Base-by-base conservation (phyloP, 805 yeast genomes). In the Metschnikowia cubensis region DNA sequence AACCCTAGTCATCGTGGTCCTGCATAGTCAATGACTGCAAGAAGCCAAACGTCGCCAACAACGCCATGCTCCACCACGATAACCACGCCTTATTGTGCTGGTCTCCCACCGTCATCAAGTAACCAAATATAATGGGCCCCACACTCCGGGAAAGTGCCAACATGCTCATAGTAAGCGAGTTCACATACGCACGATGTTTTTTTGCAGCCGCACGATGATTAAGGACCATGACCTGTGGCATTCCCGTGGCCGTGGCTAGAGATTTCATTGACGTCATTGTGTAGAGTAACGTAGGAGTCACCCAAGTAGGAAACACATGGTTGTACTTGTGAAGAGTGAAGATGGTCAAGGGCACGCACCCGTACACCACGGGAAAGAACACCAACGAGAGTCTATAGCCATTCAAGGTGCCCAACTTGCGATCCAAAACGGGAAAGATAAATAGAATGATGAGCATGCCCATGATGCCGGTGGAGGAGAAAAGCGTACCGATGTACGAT, bases 171-270 rank as follows among this genome's bases (percentile, higher is more conserved):
- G 68, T 59, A 20, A 63, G 55, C 35, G 71, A 61, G 49, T 69
- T 69, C 37, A 69, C 68, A 45, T 68, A 69, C 0, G 73, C 71
- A 8, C 73, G 59, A 53, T 69, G 71, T 49, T 61, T 52, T 32
- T 61, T 62, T 4, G 61, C 58, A 1, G 73, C 71, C 3, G 73
- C 71, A 5, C 74, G 60, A 50, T 69, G 74, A 44, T 61, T 66
- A 8, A 69, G 58, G 2, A 69, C 50, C 65, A 63, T 63, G 21
- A 68, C 61, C 47, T 69, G 74, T 10, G 73, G 72, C 62, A 67
- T 56, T 1, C 74, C 72, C 0, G 72, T 68, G 7, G 71, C 64
- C 6, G 59, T 55, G 1, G 69, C 73, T 44, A 70, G 60, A 4
- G 71, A 61, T 49, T 64, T 65, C 42, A 68, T 40, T 3, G 71